Conservation (phyloP, 768 basidiomycete genomes). For the Neoboletus brunneissimus region DNA sequence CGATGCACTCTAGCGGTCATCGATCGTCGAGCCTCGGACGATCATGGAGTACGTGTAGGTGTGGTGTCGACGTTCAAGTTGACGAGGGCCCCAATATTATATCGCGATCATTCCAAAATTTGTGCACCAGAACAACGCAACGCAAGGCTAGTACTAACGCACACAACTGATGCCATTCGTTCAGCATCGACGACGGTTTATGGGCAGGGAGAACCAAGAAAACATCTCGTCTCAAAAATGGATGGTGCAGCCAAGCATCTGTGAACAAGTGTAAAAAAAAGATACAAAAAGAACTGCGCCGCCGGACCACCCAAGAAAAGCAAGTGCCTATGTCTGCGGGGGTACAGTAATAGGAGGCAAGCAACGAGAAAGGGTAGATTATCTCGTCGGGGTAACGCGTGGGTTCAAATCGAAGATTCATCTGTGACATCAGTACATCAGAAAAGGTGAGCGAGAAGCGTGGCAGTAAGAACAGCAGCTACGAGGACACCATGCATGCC, state of each 20-base stretch:
- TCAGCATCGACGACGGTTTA: not conserved
- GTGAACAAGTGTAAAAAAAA: not conserved
- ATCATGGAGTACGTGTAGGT: not conserved
- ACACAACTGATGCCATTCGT: not conserved
- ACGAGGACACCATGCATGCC: constrained; percentile 13
- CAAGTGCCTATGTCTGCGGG: not conserved
- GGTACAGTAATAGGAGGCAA: not conserved
- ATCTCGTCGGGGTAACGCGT: not conserved
- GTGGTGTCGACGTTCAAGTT: not conserved
- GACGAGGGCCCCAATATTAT: not conserved
- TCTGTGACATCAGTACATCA: constrained; percentile 11
- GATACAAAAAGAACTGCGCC: not conserved
- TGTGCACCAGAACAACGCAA: not conserved
- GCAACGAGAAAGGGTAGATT: not conserved
- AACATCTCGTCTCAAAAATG: not conserved
- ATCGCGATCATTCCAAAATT: not conserved
- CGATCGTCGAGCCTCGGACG: not conserved
- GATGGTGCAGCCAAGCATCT: not conserved
- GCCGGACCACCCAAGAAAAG: not conserved
- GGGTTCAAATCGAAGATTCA: not conserved
- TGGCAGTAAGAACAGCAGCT: constrained; percentile 10
- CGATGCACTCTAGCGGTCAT: not conserved
- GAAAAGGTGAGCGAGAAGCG: constrained; percentile 19
- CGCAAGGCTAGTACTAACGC: not conserved
- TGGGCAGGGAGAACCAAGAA: not conserved